phyloP scores from a whole-genome alignment of 73 alveolate genomes.

The Tetrahymena thermophila region DNA sequence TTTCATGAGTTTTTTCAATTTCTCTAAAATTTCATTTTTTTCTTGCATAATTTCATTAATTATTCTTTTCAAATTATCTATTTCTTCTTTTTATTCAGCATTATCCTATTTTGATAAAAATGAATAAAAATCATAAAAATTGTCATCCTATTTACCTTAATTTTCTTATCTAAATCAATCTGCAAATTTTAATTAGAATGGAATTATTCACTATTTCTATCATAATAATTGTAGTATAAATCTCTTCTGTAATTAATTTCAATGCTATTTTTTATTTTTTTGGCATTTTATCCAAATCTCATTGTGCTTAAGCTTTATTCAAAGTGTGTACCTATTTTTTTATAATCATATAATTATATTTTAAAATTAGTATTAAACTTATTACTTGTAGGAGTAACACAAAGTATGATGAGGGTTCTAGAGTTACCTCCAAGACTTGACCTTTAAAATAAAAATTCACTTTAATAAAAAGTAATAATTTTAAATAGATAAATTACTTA shows the following conservation, averaged over 20 bases:
- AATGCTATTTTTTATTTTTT: conserved; percentile 14
- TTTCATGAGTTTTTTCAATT: neutral
- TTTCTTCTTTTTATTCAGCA: neutral
- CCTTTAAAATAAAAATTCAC: neutral
- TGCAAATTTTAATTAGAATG: neutral
- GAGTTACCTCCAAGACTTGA: conserved; percentile 30
- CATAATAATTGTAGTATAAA: neutral
- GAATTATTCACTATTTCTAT: neutral
- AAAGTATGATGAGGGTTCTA: conserved; percentile 18
- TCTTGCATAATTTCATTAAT: neutral
- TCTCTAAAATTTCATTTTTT: neutral
- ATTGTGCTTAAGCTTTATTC: conserved; percentile 4
- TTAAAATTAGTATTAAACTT: neutral
- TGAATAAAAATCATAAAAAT: neutral
- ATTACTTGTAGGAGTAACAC: conserved; percentile 29
- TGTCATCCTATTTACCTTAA: neutral
- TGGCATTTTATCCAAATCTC: conserved; percentile 88
- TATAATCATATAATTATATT: neutral
- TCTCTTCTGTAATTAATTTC: conserved; percentile 11
- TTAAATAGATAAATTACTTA: conserved; percentile 1
- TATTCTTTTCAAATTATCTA: neutral
- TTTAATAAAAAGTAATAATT: neutral
- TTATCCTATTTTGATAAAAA: neutral
- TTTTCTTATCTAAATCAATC: neutral
- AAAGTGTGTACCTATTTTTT: neutral